Evolutionary conservation across 169 alveolate genomes (phyloP).

Genomic region (Plasmodium coatneyi): DNA sequence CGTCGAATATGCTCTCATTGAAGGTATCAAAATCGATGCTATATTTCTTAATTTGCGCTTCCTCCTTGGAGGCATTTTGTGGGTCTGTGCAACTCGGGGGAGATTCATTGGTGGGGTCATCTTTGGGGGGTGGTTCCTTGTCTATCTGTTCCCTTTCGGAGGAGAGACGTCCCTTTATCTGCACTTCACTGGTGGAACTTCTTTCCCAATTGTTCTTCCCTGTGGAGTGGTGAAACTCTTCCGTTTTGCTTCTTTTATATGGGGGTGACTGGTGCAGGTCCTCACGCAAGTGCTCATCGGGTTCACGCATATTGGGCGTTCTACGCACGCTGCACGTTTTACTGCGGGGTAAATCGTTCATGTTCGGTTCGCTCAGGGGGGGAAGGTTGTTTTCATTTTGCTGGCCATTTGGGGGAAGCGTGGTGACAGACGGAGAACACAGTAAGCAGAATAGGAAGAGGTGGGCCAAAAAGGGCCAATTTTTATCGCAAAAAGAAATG

Average conservation of each 20-base stretch:
- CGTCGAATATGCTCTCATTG: constrained; percentile 31
- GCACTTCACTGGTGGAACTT: neutral
- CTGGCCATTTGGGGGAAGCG: neutral
- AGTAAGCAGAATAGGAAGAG: neutral
- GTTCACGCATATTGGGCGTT: neutral
- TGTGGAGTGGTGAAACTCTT: neutral
- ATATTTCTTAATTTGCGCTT: constrained; percentile 6
- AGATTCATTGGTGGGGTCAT: neutral
- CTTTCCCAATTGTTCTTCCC: neutral
- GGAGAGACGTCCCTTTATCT: neutral
- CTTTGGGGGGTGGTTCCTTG: neutral
- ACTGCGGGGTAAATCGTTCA: neutral
- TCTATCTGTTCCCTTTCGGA: neutral
- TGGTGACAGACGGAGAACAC: neutral
- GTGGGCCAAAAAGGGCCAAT: neutral
- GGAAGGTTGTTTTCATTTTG: neutral
- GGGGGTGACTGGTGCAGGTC: neutral
- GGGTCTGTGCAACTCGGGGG: neutral
- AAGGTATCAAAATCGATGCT: constrained; percentile 56
- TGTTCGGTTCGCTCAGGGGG: neutral
- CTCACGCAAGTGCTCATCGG: neutral
- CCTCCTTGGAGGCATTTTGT: neutral
- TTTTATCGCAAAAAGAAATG: neutral
- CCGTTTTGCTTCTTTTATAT: neutral
- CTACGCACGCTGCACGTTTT: neutral